A percentile compares a stretch with the other conserved stretches of the same genome.
phyloP scores from a whole-genome alignment of 2,329 filamentous ascomycete genomes.

The Annulohypoxylon truncatum region DNA sequence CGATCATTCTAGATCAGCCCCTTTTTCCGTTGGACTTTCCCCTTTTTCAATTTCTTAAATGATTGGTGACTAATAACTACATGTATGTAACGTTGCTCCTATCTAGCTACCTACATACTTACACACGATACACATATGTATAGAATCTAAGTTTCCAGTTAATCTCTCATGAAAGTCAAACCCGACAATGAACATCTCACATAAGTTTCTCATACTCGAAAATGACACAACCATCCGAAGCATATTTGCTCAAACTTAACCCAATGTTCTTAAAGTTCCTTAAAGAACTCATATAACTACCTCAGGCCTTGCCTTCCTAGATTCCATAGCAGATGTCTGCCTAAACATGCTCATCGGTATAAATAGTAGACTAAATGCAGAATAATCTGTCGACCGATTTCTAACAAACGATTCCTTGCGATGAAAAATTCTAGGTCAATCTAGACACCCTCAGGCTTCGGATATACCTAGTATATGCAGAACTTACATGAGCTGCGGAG shows the following conservation, averaged over 20 bases:
- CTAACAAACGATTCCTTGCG: background rate
- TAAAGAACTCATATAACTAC: background rate
- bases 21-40: background rate
- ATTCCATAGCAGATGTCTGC: background rate
- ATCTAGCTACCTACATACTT: too few relatives aligned
- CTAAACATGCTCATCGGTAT: background rate
- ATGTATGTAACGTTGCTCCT: too few relatives aligned
- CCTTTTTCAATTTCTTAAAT: too few relatives aligned
- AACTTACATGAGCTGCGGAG: background rate
- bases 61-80: too few relatives aligned
- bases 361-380: background rate
- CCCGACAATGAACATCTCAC: background rate
- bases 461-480: background rate
- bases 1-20: background rate
- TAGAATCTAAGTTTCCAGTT: background rate
- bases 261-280: background rate
- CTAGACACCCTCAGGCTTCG: background rate
- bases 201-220: background rate
- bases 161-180: background rate
- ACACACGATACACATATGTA: background rate
- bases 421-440: background rate
- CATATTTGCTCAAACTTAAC: background rate
- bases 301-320: background rate
- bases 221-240: background rate
- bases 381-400: background rate